Evolutionary conservation across 2,329 filamentous ascomycete genomes (phyloP).

Genomic region (Rhynchosporium agropyri): DNA sequence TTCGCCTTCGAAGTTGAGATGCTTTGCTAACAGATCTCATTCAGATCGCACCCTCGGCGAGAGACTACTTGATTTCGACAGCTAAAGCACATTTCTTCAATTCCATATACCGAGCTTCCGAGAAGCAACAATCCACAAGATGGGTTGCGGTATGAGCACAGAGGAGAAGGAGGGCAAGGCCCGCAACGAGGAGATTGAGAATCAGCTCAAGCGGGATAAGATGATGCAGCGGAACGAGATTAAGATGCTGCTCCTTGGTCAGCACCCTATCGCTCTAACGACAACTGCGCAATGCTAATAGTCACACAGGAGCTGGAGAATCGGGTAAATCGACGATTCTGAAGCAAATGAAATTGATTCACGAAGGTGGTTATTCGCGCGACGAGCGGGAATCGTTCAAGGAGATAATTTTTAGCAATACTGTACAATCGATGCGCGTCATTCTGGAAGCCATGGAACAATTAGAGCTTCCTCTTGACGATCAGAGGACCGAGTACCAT

Average conservation of each 20-base stretch:
- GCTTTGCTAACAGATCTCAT: conserved; percentile 16
- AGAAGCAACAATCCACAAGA: conserved; percentile 58
- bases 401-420: conserved; percentile 93
- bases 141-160: conserved; percentile 99
- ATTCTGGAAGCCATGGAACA: conserved; percentile 91
- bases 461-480: conserved; percentile 77
- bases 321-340: conserved; percentile 93
- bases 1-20: conserved; percentile 5
- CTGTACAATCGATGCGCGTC: conserved; percentile 89
- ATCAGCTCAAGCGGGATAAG: conserved; percentile 97
- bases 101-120: conserved; percentile 18
- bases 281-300: conserved; percentile 20
- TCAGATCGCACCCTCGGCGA: conserved; percentile 12
- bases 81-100: conserved; percentile 14
- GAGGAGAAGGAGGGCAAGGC: conserved; percentile 99
- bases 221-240: conserved; percentile 99
- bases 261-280: conserved; percentile 44
- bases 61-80: conserved; percentile 1
- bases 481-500: conserved; percentile 48
- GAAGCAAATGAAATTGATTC: conserved; percentile 99
- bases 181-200: conserved; percentile 99
- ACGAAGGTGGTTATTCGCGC: conserved; percentile 97
- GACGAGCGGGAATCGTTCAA: conserved; percentile 95
- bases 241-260: conserved; percentile 99
- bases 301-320: conserved; percentile 71